Conservation (phyloP, 148 eudicot species). For the Bassia scoparia region DNA sequence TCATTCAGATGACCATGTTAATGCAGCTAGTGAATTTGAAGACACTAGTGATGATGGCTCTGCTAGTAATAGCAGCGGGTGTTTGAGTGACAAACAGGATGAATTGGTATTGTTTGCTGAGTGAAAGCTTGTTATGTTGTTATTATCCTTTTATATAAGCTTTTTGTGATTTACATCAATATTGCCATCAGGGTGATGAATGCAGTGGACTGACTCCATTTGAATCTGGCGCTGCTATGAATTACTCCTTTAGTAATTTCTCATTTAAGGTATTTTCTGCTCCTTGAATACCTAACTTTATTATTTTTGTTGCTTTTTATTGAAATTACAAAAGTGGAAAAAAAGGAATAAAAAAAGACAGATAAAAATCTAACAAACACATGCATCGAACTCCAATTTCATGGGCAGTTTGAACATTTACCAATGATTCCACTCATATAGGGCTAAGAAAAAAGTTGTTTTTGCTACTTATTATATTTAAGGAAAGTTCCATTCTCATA, state of each 20-base stretch:
- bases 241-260: slow-evolving; percentile 96
- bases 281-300: not conserved
- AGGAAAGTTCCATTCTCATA: too few species aligned
- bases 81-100: slow-evolving; percentile 74
- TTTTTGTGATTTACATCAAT: not conserved
- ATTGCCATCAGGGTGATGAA: slow-evolving; percentile 68
- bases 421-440: too few species aligned
- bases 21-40: slow-evolving; percentile 69
- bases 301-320: not conserved
- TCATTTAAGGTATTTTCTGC: slow-evolving; percentile 75
- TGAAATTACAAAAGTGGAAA: not conserved
- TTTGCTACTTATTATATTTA: too few species aligned
- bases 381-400: too few species aligned
- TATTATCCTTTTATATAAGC: not conserved
- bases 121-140: not conserved
- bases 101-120: slow-evolving; percentile 52
- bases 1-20: slow-evolving; percentile 73
- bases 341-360: too few species aligned
- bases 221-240: slow-evolving; percentile 59
- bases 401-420: too few species aligned
- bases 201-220: slow-evolving; percentile 65
- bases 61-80: slow-evolving; percentile 79
- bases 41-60: slow-evolving; percentile 76
- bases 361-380: not conserved
- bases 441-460: too few species aligned